Evolutionary conservation across 2,329 filamentous ascomycete genomes (phyloP).

Genomic region (Sporothrix pseudoabietina): DNA sequence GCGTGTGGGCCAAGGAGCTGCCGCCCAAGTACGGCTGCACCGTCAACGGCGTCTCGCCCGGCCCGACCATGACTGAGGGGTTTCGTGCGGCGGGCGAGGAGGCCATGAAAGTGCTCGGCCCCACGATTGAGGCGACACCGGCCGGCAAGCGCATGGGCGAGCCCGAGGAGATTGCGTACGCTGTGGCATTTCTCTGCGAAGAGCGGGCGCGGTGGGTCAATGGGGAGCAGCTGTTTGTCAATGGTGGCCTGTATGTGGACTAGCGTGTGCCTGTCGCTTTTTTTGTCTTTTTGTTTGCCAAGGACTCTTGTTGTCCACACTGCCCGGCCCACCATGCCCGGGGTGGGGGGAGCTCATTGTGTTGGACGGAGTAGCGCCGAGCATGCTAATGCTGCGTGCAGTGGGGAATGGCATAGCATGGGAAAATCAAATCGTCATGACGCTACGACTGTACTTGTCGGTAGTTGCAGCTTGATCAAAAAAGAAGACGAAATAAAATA

Average conservation of each 20-base stretch:
- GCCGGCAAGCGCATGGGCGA: slow-evolving; percentile 48
- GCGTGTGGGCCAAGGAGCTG: slow-evolving; percentile 61
- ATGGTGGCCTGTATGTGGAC: slow-evolving; percentile 37
- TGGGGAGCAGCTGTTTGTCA: slow-evolving; percentile 42
- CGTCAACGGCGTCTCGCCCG: slow-evolving; percentile 62
- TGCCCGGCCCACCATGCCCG: background rate
- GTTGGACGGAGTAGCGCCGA: too few relatives aligned
- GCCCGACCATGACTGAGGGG: slow-evolving; percentile 55
- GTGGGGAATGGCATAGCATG: background rate
- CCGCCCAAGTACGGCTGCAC: slow-evolving; percentile 57
- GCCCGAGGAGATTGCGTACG: slow-evolving; percentile 51
- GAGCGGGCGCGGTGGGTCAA: slow-evolving; percentile 52
- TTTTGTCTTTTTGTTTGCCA: too few relatives aligned
- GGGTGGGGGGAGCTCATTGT: background rate
- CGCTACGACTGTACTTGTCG: background rate
- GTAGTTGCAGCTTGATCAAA: too few relatives aligned
- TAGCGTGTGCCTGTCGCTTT: slow-evolving; percentile 15
- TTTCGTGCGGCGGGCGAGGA: slow-evolving; percentile 38
- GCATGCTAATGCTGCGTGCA: background rate
- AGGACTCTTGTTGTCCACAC: background rate
- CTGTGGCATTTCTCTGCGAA: slow-evolving; percentile 50
- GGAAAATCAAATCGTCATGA: background rate
- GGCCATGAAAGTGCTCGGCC: slow-evolving; percentile 47
- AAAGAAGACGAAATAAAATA: too few relatives aligned
- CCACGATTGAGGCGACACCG: slow-evolving; percentile 48